phyloP scores from a whole-genome alignment of 2,329 filamentous ascomycete genomes.

The Orbilia brochopaga region DNA sequence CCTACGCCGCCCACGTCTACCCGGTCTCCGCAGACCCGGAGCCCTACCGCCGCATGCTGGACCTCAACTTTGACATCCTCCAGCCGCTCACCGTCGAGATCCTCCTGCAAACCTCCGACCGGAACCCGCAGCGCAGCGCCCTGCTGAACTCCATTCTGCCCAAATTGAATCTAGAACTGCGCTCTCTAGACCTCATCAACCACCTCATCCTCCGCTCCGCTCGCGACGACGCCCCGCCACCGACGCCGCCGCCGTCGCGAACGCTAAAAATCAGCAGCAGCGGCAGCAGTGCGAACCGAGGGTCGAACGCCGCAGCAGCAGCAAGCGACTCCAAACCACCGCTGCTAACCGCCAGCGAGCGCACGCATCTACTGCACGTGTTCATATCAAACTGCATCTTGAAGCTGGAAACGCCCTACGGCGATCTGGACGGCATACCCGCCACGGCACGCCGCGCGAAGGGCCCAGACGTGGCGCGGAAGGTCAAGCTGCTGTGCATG shows the following conservation, averaged over 20 bases:
- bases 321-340: constrained; percentile 15
- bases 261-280: background rate
- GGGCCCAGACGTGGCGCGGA: constrained; percentile 43
- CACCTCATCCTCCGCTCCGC: constrained; percentile 35
- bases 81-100: constrained; percentile 45
- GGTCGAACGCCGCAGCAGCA: background rate
- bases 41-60: constrained; percentile 34
- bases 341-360: constrained; percentile 29
- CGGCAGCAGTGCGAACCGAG: background rate
- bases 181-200: constrained; percentile 44
- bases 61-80: constrained; percentile 41
- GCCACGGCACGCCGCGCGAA: constrained; percentile 17
- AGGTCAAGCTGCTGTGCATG: constrained; percentile 47
- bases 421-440: constrained; percentile 28
- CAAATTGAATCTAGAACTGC: constrained; percentile 42
- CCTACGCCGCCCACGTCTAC: constrained; percentile 20
- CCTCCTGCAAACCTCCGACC: constrained; percentile 5
- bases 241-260: background rate
- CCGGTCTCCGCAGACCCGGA: constrained; percentile 10
- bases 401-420: constrained; percentile 33
- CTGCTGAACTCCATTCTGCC: constrained; percentile 38
- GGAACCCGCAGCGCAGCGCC: background rate
- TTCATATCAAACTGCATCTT: constrained; percentile 46
- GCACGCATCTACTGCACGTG: constrained; percentile 41
- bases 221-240: constrained; percentile 14